phyloP scores from a whole-genome alignment of 164 flowering plant genomes.

The Piper longum region DNA sequence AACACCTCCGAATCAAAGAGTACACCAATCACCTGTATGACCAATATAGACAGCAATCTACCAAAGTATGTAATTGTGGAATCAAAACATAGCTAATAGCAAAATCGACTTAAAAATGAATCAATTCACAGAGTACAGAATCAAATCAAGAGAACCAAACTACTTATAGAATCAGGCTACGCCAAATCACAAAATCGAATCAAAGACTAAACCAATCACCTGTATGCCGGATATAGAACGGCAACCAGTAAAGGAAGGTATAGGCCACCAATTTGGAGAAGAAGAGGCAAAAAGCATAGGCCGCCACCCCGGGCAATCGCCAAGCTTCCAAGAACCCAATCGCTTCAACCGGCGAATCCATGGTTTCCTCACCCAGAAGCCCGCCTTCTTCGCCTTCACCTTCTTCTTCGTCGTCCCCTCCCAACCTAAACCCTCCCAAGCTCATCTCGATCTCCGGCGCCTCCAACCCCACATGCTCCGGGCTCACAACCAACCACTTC shows the following conservation, averaged over 20 bases:
- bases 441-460: slow-evolving; percentile 41
- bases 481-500: slow-evolving; percentile 53
- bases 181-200: too few relatives aligned
- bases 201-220: slow-evolving; percentile 26
- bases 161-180: too few relatives aligned
- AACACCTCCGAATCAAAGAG: too few relatives aligned
- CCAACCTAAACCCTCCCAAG: slow-evolving; percentile 4
- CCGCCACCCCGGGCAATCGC: slow-evolving; percentile 80
- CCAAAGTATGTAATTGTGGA: too few relatives aligned
- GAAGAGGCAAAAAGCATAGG: slow-evolving; percentile 86
- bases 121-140: too few relatives aligned
- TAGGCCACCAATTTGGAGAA: slow-evolving; percentile 97
- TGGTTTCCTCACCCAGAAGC: slow-evolving; percentile 12
- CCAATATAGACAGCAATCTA: slow-evolving; percentile 82
- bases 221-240: slow-evolving; percentile 89
- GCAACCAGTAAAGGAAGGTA: slow-evolving; percentile 94
- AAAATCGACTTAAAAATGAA: too few relatives aligned
- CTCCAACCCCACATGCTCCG: slow-evolving; percentile 55
- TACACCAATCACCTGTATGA: slow-evolving; percentile 56
- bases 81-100: too few relatives aligned
- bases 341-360: slow-evolving; percentile 27
- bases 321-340: slow-evolving; percentile 93
- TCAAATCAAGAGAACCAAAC: too few relatives aligned
- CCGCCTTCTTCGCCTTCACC: slow-evolving; percentile 42
- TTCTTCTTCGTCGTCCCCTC: slow-evolving; percentile 11